phyloP scores from a whole-genome alignment of 208 protist genomes.

The Wallacemonas sp. region DNA sequence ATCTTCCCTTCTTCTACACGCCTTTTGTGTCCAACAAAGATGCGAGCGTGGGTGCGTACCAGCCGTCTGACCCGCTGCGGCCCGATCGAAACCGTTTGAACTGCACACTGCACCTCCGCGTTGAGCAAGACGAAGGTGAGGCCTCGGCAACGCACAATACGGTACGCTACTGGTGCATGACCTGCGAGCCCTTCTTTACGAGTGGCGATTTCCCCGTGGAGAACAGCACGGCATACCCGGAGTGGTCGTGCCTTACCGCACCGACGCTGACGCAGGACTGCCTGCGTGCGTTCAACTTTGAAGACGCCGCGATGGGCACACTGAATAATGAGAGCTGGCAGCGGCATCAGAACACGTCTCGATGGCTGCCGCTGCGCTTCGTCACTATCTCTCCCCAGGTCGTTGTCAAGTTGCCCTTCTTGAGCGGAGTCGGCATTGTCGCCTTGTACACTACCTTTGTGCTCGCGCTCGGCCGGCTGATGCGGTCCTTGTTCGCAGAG shows the following conservation, averaged over 20 bases:
- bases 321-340: neutral
- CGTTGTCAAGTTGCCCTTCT: slow-evolving; percentile 47
- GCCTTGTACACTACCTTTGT: slow-evolving; percentile 88
- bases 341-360: neutral
- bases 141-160: slow-evolving; percentile 12
- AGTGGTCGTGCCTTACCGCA: slow-evolving; percentile 41
- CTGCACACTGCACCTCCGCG: slow-evolving; percentile 53
- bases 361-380: slow-evolving; percentile 9
- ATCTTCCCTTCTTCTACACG: slow-evolving; percentile 14
- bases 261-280: slow-evolving; percentile 28
- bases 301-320: slow-evolving; percentile 20
- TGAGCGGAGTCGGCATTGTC: slow-evolving; percentile 69
- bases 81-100: slow-evolving; percentile 39
- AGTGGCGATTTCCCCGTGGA: slow-evolving; percentile 51
- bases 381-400: slow-evolving; percentile 60
- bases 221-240: slow-evolving; percentile 29
- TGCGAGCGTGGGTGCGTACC: slow-evolving; percentile 5
- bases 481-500: slow-evolving; percentile 60
- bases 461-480: slow-evolving; percentile 63
- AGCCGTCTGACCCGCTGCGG: slow-evolving; percentile 17
- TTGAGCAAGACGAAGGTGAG: slow-evolving; percentile 25
- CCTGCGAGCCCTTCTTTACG: slow-evolving; percentile 68
- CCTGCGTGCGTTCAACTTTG: slow-evolving; percentile 39
- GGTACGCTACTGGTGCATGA: slow-evolving; percentile 70
- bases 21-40: slow-evolving; percentile 15